Evolutionary conservation across 1,284 basidiomycete species (phyloP), one percentile per base, ranked within the genome.

Genomic region (Megacollybia platyphylla): DNA sequence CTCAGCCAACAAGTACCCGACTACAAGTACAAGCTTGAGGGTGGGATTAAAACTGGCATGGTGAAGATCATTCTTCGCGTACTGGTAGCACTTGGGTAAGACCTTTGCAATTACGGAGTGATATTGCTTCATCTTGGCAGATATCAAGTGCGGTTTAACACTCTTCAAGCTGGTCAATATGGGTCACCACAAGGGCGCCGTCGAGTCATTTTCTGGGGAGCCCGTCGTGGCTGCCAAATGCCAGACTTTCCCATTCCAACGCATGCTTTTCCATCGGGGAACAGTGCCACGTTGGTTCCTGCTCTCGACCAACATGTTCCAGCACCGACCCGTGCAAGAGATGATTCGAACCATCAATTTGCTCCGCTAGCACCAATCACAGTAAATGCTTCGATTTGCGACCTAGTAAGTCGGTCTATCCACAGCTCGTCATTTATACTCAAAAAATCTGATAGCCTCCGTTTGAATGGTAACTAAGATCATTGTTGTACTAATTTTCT

Each of bases 181-280:
- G 82, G 83, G 11, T 68, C 71, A 7, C 81, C 82, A 20, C 82
- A 86, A 58, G 62, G 65, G 29, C 71, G 82, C n/a, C 60, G 64
- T 35, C 64, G 83, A 11, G 69, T 82, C 10, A 80, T 86, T 40
- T 76, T 86, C 54, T 69, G 70, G 63, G 83, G 70, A 31, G 73
- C 80, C 4, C 70, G 65, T 43, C 64, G 66, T 11, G 78, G 73
- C 20, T 41, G 71, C 1, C 55, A 65, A 7, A 57, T 84, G 4
- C 82, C 82, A 1, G 57, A 69, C 9, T 78, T 77, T 52, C 82
- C 82, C 0, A 52, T 71, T n/a, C 81, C 82, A 0, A 70, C 74
- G 0, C 77, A 84, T 56, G 61, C 59, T 2, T 71, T 61, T 46
- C 50, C 59, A 7, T 54, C 50, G 15, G 52, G 54, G 17, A 36